Evolutionary conservation across 192 early-diverging fungal genomes (phyloP), one percentile per base, ranked within the genome.

Genomic region (Gaertneriomyces sp.): DNA sequence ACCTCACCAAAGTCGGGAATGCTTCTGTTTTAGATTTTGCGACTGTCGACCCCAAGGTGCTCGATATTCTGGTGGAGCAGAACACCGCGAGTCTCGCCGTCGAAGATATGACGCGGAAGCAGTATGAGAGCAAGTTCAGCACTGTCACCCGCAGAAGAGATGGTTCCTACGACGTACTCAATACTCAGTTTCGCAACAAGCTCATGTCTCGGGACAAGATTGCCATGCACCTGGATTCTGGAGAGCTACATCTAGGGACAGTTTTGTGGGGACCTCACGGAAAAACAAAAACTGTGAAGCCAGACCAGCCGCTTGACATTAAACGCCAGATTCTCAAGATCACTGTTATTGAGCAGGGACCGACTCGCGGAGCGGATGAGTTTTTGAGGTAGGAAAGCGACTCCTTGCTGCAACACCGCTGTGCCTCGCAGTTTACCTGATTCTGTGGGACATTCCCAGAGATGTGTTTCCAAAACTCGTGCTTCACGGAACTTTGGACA

Each of bases 121-220:
- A 53, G 49, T 63, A 63, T 50, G 61, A 63, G 12, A 63, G 61
- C 61, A 63, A 63, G 38, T 63, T 63, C 50, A 63, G 61, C 61
- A 51, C 45, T 4, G 61, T 63, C 16, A 63, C 6, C 5, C 49
- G 38, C 25, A 1, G 49, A 7, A 20, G 4, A 20, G 61, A 63
- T 42, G 61, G 61, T 11, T 42, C 42, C 16, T 53, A 53, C 49
- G 61, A 51, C 19, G 49, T 63, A 8, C 14, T 63, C 45, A 63
- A 63, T 50, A 38, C 61, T 16, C 61, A 63, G 50, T 63, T 63
- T 53, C 61, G 61, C 40, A 63, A 63, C 50, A 49, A 63, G 46
- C 50, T 63, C 3, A n/a, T 38, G 19, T 63, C 52, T 38, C 38
- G 53, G 19, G 61, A 63, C 61, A 41, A 53, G 16, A 50, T 63